Percentiles rank a stretch among this genome's conserved stretches.
Conservation (phyloP, 2,329 filamentous ascomycete species). For the Blastomyces percursus region DNA sequence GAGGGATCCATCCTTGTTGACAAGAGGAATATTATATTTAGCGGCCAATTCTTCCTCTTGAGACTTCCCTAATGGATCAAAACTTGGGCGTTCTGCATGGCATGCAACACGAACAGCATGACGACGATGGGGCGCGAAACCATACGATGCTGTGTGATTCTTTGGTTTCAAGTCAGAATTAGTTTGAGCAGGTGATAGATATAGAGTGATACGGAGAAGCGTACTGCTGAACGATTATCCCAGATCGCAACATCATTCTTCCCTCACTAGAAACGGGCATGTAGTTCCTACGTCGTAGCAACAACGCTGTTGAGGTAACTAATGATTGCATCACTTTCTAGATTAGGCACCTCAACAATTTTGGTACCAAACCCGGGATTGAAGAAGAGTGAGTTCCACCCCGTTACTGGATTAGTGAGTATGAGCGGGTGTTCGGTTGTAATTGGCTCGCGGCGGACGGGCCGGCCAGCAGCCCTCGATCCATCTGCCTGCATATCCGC, state of each 20-base stretch:
- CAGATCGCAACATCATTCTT: conserved; percentile 57
- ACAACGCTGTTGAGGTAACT: conserved; percentile 45
- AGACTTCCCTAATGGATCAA: conserved; percentile 36
- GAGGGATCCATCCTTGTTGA: conserved; percentile 47
- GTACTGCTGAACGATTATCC: conserved; percentile 51
- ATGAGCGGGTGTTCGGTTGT: conserved; percentile 47
- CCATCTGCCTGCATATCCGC: conserved; percentile 45
- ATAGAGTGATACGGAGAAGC: conserved; percentile 7
- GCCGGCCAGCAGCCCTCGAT: conserved; percentile 40
- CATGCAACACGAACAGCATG: conserved; percentile 43
- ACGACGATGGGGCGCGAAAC: conserved; percentile 46
- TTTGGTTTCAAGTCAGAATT: conserved; percentile 15
- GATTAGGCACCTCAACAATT: conserved; percentile 49
- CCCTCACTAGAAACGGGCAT: conserved; percentile 56
- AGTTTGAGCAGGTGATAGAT: not conserved
- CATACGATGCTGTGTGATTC: conserved; percentile 47
- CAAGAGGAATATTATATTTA: conserved; percentile 38
- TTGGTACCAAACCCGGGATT: conserved; percentile 48
- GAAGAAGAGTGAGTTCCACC: conserved; percentile 51
- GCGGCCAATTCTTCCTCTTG: conserved; percentile 45
- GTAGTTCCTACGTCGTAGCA: conserved; percentile 53
- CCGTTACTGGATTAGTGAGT: conserved; percentile 50
- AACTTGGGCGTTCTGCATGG: conserved; percentile 38
- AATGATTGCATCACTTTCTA: conserved; percentile 44
- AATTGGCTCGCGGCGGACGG: conserved; percentile 43